Base-by-base conservation (phyloP, 1,284 basidiomycete species). In the Irpex sp. region DNA sequence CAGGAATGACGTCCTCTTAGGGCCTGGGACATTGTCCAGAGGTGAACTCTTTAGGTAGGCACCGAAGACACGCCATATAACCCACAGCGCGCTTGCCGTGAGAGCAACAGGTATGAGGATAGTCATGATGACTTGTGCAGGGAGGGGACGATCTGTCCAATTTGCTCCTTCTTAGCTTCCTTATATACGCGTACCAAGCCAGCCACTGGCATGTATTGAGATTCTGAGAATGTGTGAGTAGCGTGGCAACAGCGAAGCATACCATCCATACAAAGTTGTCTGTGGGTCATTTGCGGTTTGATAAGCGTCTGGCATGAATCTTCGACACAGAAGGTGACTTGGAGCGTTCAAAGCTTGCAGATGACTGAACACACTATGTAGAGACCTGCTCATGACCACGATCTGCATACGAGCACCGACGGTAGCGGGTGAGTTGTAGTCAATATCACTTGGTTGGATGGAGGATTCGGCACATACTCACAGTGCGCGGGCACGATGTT, bases 21-120 rank as follows among this genome's bases (percentile, higher is more conserved):
- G 61, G 4, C 57, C 61, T 5, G 57, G 61, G 17, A 62, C 37
- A 13, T 55, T 58, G 26, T 58, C 57, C 31, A 59, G 49, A 13
- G 61, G 61, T 9, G 49, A 43, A 19, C 50, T 59, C 21, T 36
- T 3, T 31, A 61, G 7, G 35, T 61, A 61, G 13, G 13, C 13
- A 49, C 56, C 51, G 46, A 61, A 50, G 35, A 58, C 17, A 15
- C 47, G 61, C 61, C 61, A 61, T 50, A 61, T 2, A 13, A 58
- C 5, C 61, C 55, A 57, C 17, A 53, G 21, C 11, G 33, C 56
- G 21, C 50, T 50, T 11, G n/a, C 13, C 21, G 53, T 26, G 9
- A 58, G 43, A 50, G 35, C n/a, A 11, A 36, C 31, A 21, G 46
- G 17, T 19, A 33, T 26, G n/a, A 58, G 33, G 5, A n/a, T n/a